Conservation (phyloP, 495 filamentous ascomycete genomes). For the Hypoxylon lienhwacheense region DNA sequence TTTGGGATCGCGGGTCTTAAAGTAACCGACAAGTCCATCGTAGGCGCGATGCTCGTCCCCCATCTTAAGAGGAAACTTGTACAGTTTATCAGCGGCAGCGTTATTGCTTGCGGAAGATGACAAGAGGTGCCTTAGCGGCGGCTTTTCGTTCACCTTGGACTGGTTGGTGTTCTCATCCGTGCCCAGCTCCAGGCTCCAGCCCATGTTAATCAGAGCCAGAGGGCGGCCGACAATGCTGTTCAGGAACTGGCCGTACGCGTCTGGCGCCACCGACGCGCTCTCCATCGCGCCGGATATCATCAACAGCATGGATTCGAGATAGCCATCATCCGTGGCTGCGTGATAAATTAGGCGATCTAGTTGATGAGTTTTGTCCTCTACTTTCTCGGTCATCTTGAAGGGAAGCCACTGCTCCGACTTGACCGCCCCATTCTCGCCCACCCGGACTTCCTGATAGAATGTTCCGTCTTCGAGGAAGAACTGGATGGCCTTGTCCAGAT, state of each 20-base stretch:
- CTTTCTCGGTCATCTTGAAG: conserved; percentile 22
- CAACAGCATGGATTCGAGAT: conserved; percentile 42
- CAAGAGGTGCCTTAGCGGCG: no score
- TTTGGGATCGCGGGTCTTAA: conserved; percentile 26
- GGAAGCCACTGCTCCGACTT: conserved; percentile 42
- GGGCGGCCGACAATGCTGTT: conserved; percentile 49
- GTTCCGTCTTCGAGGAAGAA: conserved; percentile 52
- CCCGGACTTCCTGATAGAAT: conserved; percentile 55
- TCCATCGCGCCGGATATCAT: conserved; percentile 41
- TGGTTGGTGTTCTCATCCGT: conserved; percentile 11
- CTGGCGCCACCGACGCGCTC: conserved; percentile 35
- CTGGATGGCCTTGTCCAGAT: conserved; percentile 51
- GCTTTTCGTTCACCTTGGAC: neutral
- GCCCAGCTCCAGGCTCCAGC: conserved; percentile 51
- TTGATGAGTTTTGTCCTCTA: conserved; percentile 26
- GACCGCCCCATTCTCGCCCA: conserved; percentile 36
- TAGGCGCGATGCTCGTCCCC: conserved; percentile 44
- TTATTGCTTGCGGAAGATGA: no score
- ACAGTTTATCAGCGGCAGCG: conserved; percentile 19
- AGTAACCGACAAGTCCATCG: conserved; percentile 53
- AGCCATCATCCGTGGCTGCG: conserved; percentile 33
- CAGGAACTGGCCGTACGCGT: conserved; percentile 43
- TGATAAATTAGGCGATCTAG: conserved; percentile 42
- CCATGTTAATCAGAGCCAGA: conserved; percentile 52
- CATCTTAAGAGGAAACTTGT: conserved; percentile 47